phyloP scores from a whole-genome alignment of 495 filamentous ascomycete genomes.

The Hypoxylon cercidicola region DNA sequence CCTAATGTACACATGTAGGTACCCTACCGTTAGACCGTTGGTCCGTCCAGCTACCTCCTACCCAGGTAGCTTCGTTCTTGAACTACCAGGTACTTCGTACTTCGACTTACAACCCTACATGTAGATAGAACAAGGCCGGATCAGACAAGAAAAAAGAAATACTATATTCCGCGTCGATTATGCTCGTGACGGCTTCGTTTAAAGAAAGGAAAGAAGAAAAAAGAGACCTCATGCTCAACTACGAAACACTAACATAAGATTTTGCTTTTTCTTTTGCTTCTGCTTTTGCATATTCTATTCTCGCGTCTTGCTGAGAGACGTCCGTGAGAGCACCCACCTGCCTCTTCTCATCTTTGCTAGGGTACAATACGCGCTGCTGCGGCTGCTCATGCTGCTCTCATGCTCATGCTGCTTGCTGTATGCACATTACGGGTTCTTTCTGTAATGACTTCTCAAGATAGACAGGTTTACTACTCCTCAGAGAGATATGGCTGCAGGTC shows the following conservation, averaged over 20 bases:
- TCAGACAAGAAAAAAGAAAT: background rate
- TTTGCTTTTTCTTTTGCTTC: too few relatives aligned
- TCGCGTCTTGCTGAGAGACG: background rate
- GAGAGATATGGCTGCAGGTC: slow-evolving; percentile 16
- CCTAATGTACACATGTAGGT: slow-evolving; percentile 21
- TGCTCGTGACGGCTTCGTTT: slow-evolving; percentile 18
- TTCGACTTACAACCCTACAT: background rate
- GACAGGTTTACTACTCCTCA: slow-evolving; percentile 9
- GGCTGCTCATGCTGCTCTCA: background rate
- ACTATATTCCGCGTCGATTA: background rate
- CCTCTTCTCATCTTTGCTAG: slow-evolving; percentile 29
- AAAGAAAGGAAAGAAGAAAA: background rate
- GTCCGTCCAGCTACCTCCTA: background rate
- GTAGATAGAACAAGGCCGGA: background rate
- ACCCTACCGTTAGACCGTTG: slow-evolving; percentile 27
- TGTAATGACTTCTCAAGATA: slow-evolving; percentile 17
- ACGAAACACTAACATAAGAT: too few relatives aligned
- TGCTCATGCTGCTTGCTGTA: background rate
- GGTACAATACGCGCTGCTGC: slow-evolving; percentile 19
- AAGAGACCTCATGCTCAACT: too few relatives aligned
- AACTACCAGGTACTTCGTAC: slow-evolving; percentile 5
- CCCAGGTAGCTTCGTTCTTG: slow-evolving; percentile 16
- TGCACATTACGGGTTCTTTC: slow-evolving; percentile 25
- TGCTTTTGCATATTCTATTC: too few relatives aligned
- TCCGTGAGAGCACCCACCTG: slow-evolving; percentile 5